Percentiles rank a stretch among this genome's conserved stretches.
Conservation (phyloP, 2,329 filamentous ascomycete species). For the Fusarium sp. region DNA sequence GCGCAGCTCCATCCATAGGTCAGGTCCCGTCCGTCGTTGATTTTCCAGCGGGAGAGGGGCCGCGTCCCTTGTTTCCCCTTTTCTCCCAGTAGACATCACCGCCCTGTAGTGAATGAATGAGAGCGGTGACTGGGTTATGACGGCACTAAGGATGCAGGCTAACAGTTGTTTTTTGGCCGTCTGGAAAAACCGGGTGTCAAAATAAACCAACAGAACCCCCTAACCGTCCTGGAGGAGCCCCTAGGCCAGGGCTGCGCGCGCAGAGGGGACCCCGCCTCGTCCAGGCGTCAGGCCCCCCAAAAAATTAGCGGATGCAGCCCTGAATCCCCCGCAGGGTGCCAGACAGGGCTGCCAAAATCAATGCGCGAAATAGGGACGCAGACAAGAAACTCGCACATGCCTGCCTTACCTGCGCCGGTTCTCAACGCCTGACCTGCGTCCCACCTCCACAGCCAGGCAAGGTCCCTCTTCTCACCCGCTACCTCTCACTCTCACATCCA, state of each 20-base stretch:
- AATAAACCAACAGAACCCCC: background rate
- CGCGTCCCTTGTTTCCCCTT: slow-evolving; percentile 20
- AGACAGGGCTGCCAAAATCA: slow-evolving; percentile 12
- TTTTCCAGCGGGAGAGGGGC: slow-evolving; percentile 24
- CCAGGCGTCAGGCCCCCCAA: background rate
- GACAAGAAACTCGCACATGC: slow-evolving; percentile 4
- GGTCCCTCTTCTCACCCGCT: slow-evolving; percentile 29
- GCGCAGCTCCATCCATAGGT: slow-evolving; percentile 3
- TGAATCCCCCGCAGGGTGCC: slow-evolving; percentile 14
- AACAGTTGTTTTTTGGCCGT: slow-evolving; percentile 11
- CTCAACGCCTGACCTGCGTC: slow-evolving; percentile 41
- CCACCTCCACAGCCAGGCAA: slow-evolving; percentile 39
- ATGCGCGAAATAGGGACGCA: slow-evolving; percentile 13
- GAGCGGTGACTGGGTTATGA: slow-evolving; percentile 36
- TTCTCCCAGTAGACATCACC: slow-evolving; percentile 13
- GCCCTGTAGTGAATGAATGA: slow-evolving; percentile 21
- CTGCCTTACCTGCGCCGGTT: slow-evolving; percentile 17
- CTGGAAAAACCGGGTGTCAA: slow-evolving; percentile 23
- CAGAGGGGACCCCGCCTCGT: background rate
- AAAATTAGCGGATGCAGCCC: slow-evolving; percentile 6
- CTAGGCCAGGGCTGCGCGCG: background rate
- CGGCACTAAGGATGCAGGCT: slow-evolving; percentile 23
- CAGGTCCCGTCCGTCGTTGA: slow-evolving; percentile 8
- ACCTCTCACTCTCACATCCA: slow-evolving; percentile 13
- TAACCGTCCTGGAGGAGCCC: background rate